These are phyloP conservation scores for Sporothrix phasma DNA, from an alignment of 2,329 filamentous ascomycete species.

Conservation along the genomic window DNA sequence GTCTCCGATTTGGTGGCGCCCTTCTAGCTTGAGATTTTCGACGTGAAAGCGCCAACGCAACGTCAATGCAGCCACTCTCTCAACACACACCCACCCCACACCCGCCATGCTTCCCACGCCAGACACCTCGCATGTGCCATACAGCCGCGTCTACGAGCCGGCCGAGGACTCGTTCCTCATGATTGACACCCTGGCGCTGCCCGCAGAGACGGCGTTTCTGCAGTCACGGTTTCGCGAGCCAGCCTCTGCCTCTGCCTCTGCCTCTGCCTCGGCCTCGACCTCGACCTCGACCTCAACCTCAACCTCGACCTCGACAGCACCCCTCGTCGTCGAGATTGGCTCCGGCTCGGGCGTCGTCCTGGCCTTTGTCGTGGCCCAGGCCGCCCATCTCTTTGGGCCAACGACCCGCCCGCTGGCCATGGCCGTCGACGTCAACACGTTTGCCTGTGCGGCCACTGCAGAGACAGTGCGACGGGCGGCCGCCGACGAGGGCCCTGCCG, in stretches of 20 bases:
- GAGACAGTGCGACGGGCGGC: constrained; percentile 52
- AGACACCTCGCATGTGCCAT: constrained; percentile 82
- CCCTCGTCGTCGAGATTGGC: constrained; percentile 75
- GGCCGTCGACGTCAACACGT: constrained; percentile 74
- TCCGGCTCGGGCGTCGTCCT: constrained; percentile 91
- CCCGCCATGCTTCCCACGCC: constrained; percentile 80
- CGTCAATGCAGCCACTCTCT: neutral
- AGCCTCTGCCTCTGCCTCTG: no score
- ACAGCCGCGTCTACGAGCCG: constrained; percentile 84
- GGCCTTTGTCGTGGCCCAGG: constrained; percentile 73
- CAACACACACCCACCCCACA: neutral
- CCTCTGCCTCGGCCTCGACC: no score
- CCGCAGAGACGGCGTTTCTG: constrained; percentile 60
- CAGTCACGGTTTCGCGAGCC: constrained; percentile 44
- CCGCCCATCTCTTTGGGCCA: constrained; percentile 56
- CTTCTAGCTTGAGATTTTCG: neutral
- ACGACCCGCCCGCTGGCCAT: constrained; percentile 51
- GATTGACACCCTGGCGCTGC: constrained; percentile 76
- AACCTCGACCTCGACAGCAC: no score
- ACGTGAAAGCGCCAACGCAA: neutral
- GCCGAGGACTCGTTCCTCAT: constrained; percentile 93
- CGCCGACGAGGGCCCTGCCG: constrained; percentile 16
- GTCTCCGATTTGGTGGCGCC: neutral
- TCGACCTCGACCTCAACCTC: no score
- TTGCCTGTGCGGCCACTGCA: constrained; percentile 68